A percentile compares a stretch with the other conserved stretches of the same genome.
Conservation (phyloP, 2,329 filamentous ascomycete species). For the Fusarium scirpi region DNA sequence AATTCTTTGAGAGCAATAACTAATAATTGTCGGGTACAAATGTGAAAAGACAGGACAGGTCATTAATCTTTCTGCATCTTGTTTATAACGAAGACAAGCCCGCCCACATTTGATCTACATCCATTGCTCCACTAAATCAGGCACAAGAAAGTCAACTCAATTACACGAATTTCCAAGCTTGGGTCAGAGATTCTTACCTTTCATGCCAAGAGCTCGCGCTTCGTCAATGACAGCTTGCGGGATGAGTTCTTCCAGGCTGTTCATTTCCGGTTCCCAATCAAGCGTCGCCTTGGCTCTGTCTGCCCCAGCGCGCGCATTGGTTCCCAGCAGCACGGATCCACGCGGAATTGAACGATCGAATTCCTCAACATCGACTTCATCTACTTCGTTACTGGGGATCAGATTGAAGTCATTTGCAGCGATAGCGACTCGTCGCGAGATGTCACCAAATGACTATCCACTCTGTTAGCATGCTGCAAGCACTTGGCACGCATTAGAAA, state of each 20-base stretch:
- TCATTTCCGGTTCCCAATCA: constrained; percentile 64
- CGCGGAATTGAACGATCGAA: constrained; percentile 57
- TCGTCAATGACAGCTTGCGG: constrained; percentile 41
- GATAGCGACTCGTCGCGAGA: constrained; percentile 43
- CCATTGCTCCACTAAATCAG: constrained; percentile 9
- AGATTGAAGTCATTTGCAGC: constrained; percentile 44
- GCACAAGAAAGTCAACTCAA: neutral
- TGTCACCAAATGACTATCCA: constrained; percentile 45
- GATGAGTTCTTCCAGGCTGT: constrained; percentile 59
- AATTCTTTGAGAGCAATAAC: neutral
- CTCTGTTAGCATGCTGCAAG: neutral
- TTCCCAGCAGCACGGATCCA: constrained; percentile 64
- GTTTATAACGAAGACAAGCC: neutral
- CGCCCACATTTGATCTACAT: neutral
- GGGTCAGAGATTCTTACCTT: neutral
- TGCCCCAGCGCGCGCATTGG: constrained; percentile 66
- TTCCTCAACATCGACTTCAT: constrained; percentile 52
- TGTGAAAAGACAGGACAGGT: neutral
- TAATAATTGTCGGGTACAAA: neutral
- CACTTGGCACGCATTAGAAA: neutral
- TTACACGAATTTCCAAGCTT: neutral
- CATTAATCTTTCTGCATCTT: neutral
- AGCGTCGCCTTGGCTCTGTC: constrained; percentile 63
- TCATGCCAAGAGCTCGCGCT: constrained; percentile 19
- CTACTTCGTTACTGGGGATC: constrained; percentile 34